Percentiles rank a stretch among this genome's conserved stretches.
Conservation (phyloP, 352 stramenopile species). For the Phytophthora parvispora region DNA sequence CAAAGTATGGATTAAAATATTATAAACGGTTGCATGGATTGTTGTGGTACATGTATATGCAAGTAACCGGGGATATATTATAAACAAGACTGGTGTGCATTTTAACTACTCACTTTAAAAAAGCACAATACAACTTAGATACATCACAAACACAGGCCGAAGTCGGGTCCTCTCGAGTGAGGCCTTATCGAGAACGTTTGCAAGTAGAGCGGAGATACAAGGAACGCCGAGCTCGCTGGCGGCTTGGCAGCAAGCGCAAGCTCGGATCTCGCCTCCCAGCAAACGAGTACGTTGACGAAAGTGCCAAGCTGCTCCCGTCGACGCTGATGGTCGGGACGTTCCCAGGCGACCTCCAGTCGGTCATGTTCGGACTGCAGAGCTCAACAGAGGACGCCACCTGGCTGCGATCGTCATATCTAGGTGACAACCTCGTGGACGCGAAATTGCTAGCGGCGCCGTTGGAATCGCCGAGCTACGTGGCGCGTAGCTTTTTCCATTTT, state of each 20-base stretch:
- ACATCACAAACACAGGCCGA: no score
- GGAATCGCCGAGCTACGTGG: slow-evolving; percentile 29
- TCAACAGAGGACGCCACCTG: slow-evolving; percentile 37
- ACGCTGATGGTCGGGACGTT: slow-evolving; percentile 44
- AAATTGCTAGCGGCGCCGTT: slow-evolving; percentile 32
- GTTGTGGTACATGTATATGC: no score
- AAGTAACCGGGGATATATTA: no score
- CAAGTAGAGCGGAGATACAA: no score
- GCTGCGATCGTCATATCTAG: slow-evolving; percentile 35
- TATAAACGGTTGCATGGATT: no score
- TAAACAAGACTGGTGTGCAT: no score
- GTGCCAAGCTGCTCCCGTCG: slow-evolving; percentile 27
- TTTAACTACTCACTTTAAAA: no score
- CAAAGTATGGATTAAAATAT: no score
- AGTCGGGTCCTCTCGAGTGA: no score
- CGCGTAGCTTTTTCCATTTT: no score
- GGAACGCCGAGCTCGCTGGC: slow-evolving; percentile 28
- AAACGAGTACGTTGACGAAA: slow-evolving; percentile 16
- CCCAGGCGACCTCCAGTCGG: slow-evolving; percentile 37
- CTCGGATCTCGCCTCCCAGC: slow-evolving; percentile 34
- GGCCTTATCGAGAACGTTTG: no score
- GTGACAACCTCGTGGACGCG: slow-evolving; percentile 37
- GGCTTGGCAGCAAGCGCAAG: slow-evolving; percentile 29
- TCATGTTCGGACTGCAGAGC: slow-evolving; percentile 47
- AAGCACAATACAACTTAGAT: no score